phyloP scores from a whole-genome alignment of 192 early-diverging fungal species.

The Coemansia sp. region DNA sequence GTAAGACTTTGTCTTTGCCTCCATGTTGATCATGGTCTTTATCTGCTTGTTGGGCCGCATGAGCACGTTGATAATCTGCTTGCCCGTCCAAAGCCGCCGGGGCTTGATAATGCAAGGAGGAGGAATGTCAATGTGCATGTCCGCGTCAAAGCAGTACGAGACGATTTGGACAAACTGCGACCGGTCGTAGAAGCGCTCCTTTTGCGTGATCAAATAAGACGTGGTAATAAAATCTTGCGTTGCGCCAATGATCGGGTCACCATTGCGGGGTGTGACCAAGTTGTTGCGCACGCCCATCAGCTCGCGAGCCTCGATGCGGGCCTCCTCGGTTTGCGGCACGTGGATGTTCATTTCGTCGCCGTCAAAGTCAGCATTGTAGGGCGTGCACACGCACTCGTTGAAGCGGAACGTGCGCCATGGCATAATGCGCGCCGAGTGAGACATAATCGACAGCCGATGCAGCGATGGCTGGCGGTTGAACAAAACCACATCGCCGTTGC shows the following conservation, averaged over 20 bases:
- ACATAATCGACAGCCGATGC: conserved; percentile 96
- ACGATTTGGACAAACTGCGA: conserved; percentile 89
- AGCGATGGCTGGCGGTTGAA: conserved; percentile 99
- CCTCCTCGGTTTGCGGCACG: conserved; percentile 98
- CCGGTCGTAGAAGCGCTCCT: conserved; percentile 94
- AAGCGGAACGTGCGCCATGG: conserved; percentile 98
- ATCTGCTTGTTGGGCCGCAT: conserved; percentile 75
- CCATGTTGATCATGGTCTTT: conserved; percentile 75
- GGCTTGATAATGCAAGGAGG: conserved; percentile 92
- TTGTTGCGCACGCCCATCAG: conserved; percentile 97
- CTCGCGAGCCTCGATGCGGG: conserved; percentile 90
- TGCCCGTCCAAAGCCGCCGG: conserved; percentile 88
- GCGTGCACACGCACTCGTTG: conserved; percentile 99
- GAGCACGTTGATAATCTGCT: conserved; percentile 88
- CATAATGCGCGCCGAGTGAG: conserved; percentile 83
- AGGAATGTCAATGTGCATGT: conserved; percentile 83
- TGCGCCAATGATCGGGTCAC: conserved; percentile 96
- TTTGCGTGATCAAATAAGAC: conserved; percentile 85
- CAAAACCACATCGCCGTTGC: conserved; percentile 90
- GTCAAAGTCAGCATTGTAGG: conserved; percentile 99
- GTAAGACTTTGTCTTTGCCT: conserved; percentile 79
- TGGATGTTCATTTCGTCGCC: conserved; percentile 99
- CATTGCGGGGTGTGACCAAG: conserved; percentile 96
- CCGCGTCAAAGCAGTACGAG: conserved; percentile 85
- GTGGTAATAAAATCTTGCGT: conserved; percentile 99